A percentile compares a stretch with the other conserved stretches of the same genome.
These are phyloP conservation scores for Cladosporium colombiae DNA, from an alignment of 2,329 filamentous ascomycete genomes.

Conservation along the genomic window DNA sequence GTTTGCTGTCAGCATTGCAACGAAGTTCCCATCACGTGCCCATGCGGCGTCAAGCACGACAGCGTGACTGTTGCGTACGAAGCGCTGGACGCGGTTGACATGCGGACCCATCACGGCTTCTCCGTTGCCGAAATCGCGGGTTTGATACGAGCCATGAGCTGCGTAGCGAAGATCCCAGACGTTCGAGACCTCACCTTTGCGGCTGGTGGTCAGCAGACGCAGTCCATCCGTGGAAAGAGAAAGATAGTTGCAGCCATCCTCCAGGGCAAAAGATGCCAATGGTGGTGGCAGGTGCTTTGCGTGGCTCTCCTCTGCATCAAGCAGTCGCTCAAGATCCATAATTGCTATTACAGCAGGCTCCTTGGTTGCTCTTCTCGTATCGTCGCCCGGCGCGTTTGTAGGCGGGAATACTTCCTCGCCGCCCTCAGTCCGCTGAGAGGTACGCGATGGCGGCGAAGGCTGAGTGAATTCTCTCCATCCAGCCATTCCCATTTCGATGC, in stretches of 20 bases:
- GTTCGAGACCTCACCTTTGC: conserved; percentile 78
- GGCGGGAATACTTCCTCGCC: conserved; percentile 61
- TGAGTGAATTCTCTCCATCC: conserved; percentile 83
- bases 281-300: conserved; percentile 58
- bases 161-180: conserved; percentile 76
- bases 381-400: conserved; percentile 67
- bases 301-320: conserved; percentile 50
- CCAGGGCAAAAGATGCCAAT: conserved; percentile 68
- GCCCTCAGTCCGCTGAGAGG: conserved; percentile 5
- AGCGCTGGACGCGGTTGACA: conserved; percentile 83
- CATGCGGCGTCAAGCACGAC: conserved; percentile 88
- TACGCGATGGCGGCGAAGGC: conserved; percentile 43
- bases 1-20: conserved; percentile 88
- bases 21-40: conserved; percentile 77
- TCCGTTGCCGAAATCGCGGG: conserved; percentile 23
- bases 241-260: conserved; percentile 76
- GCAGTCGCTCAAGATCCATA: conserved; percentile 65
- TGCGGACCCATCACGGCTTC: conserved; percentile 40
- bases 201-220: conserved; percentile 75
- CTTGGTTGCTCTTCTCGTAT: conserved; percentile 52
- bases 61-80: conserved; percentile 87
- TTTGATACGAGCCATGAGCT: conserved; percentile 44
- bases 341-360: conserved; percentile 76
- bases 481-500: conserved; percentile 71
- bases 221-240: conserved; percentile 76